A percentile compares a stretch with the other conserved stretches of the same genome.
These are phyloP conservation scores for Fraxinus americana DNA, from an alignment of 257 asterid species.

Conservation along the genomic window DNA sequence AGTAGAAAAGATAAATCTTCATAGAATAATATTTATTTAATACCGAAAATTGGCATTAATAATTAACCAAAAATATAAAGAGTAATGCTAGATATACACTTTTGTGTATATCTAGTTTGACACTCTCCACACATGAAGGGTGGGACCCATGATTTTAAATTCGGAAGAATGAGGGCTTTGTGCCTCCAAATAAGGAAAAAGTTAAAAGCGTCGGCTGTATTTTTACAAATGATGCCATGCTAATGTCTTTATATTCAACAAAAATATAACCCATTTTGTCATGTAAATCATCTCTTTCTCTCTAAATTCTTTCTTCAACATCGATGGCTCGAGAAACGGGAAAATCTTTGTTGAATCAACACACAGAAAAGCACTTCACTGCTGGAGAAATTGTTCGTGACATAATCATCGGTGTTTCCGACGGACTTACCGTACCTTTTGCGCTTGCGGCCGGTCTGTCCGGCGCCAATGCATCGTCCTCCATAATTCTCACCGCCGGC, in stretches of 20 bases:
- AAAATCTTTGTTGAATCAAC: slow-evolving; percentile 48
- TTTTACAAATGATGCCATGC: background rate
- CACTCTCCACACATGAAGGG: too few species aligned
- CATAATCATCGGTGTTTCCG: slow-evolving; percentile 90
- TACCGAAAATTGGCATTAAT: too few species aligned
- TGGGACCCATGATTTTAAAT: too few species aligned
- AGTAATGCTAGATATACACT: too few species aligned
- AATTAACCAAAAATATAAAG: too few species aligned
- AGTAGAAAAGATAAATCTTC: too few species aligned
- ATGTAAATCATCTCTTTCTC: background rate
- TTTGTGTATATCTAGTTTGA: too few species aligned
- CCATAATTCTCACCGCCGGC: slow-evolving; percentile 94
- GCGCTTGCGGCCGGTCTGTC: slow-evolving; percentile 97
- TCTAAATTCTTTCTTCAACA: background rate
- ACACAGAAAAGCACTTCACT: slow-evolving; percentile 86
- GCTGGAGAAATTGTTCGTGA: slow-evolving; percentile 94
- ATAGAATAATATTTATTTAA: too few species aligned
- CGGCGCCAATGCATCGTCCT: slow-evolving; percentile 89
- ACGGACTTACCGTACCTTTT: slow-evolving; percentile 92
- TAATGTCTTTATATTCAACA: background rate
- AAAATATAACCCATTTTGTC: background rate
- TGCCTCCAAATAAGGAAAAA: too few species aligned
- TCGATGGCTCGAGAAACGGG: slow-evolving; percentile 52
- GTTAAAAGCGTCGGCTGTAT: too few species aligned
- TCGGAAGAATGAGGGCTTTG: too few species aligned